Evolutionary conservation across 1,139 yeast genomes (phyloP), one percentile per base, ranked within the genome.

Genomic region (Candida sp.): DNA sequence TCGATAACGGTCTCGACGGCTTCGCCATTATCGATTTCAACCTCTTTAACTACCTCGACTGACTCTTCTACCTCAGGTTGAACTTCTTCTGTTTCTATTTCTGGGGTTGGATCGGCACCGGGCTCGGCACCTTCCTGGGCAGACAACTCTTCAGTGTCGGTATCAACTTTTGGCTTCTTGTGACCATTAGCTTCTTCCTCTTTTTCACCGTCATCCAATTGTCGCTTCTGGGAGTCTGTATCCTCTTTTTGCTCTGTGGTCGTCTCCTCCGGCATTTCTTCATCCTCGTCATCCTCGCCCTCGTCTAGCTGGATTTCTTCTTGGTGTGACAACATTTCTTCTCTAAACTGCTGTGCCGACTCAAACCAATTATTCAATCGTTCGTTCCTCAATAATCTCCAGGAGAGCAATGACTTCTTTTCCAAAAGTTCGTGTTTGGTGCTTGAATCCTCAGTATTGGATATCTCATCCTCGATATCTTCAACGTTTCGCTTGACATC

Each of bases 371-470:
- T 48, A 1, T 43, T 23, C 9, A 53, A 51, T 43, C 78, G 56
- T 31, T 57, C 52, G n/a, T 51, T 53, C 47, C 67, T 66, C 25
- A 70, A 55, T 37, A 63, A 56, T 52, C 68, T 71, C 78, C 78
- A 73, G 1, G 62, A 49, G 39, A 67, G 52, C 3, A 68, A 62
- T n/a, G 68, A 63, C 27, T 69, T 55, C 43, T 66, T 63, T 41
- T 69, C 72, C 4, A 61, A 42, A 32, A 65, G 47, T 9, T 56
- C 59, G 17, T 52, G 52, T 1, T 52, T 60, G 1, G 51, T 53
- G 38, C 48, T 33, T 5, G 26, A 38, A 12, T 38, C 42, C 3
- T 44, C 51, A 26, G 40, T 44, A 12, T 42, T 33, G 38, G 47
- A 62, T 48, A 62, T 50, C 11, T 53, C 51, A 5, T 33, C 61